Conservation (phyloP, 164 flowering plant genomes). For the Liquidambar formosana region DNA sequence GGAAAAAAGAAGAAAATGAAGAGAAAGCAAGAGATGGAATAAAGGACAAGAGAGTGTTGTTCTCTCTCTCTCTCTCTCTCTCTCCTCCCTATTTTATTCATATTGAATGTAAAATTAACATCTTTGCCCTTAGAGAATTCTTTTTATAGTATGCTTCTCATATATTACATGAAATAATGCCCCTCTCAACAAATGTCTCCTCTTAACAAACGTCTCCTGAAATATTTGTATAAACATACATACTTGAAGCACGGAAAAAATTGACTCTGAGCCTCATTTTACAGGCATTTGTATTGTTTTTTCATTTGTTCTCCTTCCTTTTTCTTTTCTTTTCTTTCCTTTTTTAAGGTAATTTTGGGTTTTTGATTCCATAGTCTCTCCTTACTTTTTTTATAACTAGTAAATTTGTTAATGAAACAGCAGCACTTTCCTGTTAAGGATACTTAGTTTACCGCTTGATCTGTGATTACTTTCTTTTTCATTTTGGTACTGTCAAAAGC, state of each 20-base stretch:
- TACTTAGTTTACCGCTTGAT: neutral
- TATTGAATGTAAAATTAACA: no score
- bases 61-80: neutral
- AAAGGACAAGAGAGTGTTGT: no score
- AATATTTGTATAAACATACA: neutral
- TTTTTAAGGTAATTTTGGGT: neutral
- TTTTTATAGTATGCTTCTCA: no score
- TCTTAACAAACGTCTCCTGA: neutral
- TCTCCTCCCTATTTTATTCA: no score
- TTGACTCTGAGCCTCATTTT: neutral
- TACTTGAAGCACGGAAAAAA: neutral
- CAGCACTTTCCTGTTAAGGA: neutral
- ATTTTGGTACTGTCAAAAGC: slow-evolving; percentile 27
- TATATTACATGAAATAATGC: no score
- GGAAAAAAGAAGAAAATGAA: no score
- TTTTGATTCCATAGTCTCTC: neutral
- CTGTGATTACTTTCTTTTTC: neutral
- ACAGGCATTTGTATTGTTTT: neutral
- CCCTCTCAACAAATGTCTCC: neutral
- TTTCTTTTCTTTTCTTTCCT: neutral
- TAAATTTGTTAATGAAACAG: neutral
- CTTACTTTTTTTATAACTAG: neutral
- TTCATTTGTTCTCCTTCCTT: neutral
- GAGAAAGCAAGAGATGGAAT: no score
- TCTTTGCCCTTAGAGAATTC: no score